Evolutionary conservation across 352 stramenopile species (phyloP).

Genomic region (Salisapilia sapeloensis): DNA sequence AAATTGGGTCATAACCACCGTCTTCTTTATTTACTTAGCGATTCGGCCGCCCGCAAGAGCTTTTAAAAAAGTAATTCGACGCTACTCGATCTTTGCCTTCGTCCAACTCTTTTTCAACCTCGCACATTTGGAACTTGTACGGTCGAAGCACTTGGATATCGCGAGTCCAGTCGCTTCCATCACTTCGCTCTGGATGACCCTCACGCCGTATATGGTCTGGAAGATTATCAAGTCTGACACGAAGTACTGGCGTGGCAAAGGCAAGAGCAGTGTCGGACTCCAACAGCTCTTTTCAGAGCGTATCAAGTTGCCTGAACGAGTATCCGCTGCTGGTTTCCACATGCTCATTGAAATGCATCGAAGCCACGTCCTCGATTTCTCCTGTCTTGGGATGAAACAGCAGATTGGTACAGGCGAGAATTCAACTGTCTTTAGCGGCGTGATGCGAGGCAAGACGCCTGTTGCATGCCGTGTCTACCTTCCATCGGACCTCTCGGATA

Average conservation of each 20-base stretch:
- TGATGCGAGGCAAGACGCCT: slow-evolving; percentile 8
- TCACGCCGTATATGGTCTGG: slow-evolving; percentile 18
- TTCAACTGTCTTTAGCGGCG: slow-evolving; percentile 25
- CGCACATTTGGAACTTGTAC: slow-evolving; percentile 6
- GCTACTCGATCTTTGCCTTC: slow-evolving; percentile 6
- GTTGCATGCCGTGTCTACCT: slow-evolving; percentile 50
- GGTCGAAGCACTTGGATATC: slow-evolving; percentile 2
- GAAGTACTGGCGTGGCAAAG: slow-evolving; percentile 11
- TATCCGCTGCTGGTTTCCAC: slow-evolving; percentile 23
- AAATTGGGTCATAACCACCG: too few relatives aligned
- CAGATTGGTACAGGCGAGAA: slow-evolving; percentile 19
- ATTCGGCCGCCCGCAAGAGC: slow-evolving; percentile 4
- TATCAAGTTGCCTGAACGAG: slow-evolving; percentile 15
- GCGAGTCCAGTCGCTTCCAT: slow-evolving; percentile 9
- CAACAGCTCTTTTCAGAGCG: slow-evolving; percentile 13
- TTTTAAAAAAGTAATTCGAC: slow-evolving; percentile 1
- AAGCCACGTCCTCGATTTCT: slow-evolving; percentile 38
- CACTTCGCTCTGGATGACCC: slow-evolving; percentile 9
- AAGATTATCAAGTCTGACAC: slow-evolving; percentile 14
- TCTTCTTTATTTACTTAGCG: slow-evolving; percentile 8
- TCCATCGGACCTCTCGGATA: slow-evolving; percentile 23
- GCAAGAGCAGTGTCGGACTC: slow-evolving; percentile 6
- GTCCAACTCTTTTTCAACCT: slow-evolving; percentile 6
- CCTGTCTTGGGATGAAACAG: slow-evolving; percentile 16
- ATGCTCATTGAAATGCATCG: slow-evolving; percentile 26